Conservation (phyloP, 768 basidiomycete genomes). For the Zangia roseola region DNA sequence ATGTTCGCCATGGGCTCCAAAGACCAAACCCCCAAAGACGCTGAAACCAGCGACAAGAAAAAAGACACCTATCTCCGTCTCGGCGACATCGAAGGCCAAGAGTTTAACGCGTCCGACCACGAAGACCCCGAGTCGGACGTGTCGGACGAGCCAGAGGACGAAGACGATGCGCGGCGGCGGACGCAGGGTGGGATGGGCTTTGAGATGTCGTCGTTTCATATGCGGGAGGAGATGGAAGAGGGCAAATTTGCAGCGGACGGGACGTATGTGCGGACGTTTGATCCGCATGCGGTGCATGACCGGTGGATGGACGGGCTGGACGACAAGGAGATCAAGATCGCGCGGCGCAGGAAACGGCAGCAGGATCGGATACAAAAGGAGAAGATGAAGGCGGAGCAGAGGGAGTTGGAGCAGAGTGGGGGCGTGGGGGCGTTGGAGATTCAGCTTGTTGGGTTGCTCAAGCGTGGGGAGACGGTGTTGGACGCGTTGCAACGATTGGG, state of each 20-base stretch:
- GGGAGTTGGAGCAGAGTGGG: constrained; percentile 66
- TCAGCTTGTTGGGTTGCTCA: constrained; percentile 70
- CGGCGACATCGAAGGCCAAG: constrained; percentile 97
- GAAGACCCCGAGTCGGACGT: constrained; percentile 26
- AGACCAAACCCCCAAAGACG: constrained; percentile 49
- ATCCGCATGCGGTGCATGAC: constrained; percentile 91
- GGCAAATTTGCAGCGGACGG: constrained; percentile 97
- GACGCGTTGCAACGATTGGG: constrained; percentile 89
- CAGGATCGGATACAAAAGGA: constrained; percentile 72
- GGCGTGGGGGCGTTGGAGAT: constrained; percentile 62
- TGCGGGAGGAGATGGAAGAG: constrained; percentile 98
- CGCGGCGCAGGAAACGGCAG: constrained; percentile 70
- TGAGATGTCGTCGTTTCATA: constrained; percentile 94
- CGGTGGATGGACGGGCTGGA: constrained; percentile 92
- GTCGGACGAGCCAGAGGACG: constrained; percentile 49
- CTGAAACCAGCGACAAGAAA: constrained; percentile 48
- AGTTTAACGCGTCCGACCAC: constrained; percentile 50
- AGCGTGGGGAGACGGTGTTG: constrained; percentile 88
- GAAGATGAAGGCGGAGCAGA: constrained; percentile 69
- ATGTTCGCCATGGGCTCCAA: constrained; percentile 80
- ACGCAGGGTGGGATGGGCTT: constrained; percentile 90
- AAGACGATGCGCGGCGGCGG: constrained; percentile 73
- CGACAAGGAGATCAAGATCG: constrained; percentile 82
- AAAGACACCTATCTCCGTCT: constrained; percentile 77
- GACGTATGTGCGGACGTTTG: constrained; percentile 78